These are phyloP conservation scores for Coprinellus micaceus DNA, from an alignment of 768 basidiomycete genomes.

Conservation along the genomic window DNA sequence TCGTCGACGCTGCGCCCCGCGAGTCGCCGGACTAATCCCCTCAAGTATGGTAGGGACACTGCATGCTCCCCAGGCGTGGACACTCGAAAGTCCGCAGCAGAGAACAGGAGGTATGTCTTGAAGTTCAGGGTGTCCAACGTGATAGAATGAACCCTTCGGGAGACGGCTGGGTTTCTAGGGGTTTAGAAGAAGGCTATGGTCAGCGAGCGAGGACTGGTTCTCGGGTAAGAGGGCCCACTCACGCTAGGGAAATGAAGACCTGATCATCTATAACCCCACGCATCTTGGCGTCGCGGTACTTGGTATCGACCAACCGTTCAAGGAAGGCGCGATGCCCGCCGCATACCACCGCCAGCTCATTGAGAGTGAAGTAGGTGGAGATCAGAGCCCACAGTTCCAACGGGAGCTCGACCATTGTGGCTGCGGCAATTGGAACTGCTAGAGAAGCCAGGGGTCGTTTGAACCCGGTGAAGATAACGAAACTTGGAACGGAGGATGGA, in stretches of 20 bases:
- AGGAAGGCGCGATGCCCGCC: slow-evolving; percentile 15
- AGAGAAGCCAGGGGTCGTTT: too few species aligned
- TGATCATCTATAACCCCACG: neutral
- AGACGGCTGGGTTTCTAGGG: neutral
- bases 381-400: slow-evolving; percentile 21
- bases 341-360: slow-evolving; percentile 10
- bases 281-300: slow-evolving; percentile 12
- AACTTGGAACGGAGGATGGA: too few species aligned
- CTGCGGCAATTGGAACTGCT: too few species aligned
- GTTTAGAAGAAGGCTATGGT: too few species aligned
- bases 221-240: neutral
- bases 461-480: too few species aligned
- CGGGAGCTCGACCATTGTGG: slow-evolving; percentile 9
- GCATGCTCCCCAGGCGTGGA: too few species aligned
- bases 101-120: neutral
- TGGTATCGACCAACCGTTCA: slow-evolving; percentile 18
- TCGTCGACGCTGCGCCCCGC: too few species aligned
- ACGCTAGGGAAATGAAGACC: neutral
- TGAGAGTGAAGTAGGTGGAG: slow-evolving; percentile 8
- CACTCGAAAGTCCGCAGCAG: neutral
- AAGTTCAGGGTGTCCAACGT: slow-evolving; percentile 1
- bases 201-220: neutral
- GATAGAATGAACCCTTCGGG: neutral
- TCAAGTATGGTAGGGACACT: neutral
- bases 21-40: too few species aligned